A percentile compares a stretch with the other conserved stretches of the same genome.
Conservation (phyloP, 257 asterid genomes). For the Euphrasia confusa region DNA sequence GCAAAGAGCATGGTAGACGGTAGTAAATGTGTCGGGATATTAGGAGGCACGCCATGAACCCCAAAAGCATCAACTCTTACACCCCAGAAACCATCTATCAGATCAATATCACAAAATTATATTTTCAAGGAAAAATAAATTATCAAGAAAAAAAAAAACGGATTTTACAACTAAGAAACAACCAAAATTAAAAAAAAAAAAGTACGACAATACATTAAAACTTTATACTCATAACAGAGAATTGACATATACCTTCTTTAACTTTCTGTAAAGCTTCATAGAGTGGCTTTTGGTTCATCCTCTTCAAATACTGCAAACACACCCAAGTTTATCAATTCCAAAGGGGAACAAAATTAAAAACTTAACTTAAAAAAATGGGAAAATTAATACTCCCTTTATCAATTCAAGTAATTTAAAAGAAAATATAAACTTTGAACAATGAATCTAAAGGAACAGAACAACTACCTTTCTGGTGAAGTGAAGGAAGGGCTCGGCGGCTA, state of each 20-base stretch:
- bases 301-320: slow-evolving; percentile 53
- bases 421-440: background rate
- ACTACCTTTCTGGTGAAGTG: slow-evolving; percentile 67
- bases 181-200: too few relatives aligned
- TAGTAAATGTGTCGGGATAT: too few relatives aligned
- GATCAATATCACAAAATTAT: too few relatives aligned
- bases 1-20: too few relatives aligned
- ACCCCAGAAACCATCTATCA: too few relatives aligned
- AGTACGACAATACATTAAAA: too few relatives aligned
- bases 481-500: slow-evolving; percentile 56
- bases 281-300: slow-evolving; percentile 62
- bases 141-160: too few relatives aligned
- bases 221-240: slow-evolving; percentile 1
- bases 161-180: too few relatives aligned
- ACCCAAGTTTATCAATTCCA: slow-evolving; percentile 16
- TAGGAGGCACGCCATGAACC: too few relatives aligned
- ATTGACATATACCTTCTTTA: slow-evolving; percentile 50
- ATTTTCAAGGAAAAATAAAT: too few relatives aligned
- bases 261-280: slow-evolving; percentile 72
- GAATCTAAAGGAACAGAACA: slow-evolving; percentile 9
- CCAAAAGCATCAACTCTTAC: too few relatives aligned
- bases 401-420: background rate
- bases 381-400: background rate
- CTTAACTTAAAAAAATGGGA: background rate
- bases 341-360: background rate